A percentile compares a stretch with the other conserved stretches of the same genome.
These are phyloP conservation scores for Eucalyptus cloeziana DNA, from an alignment of 345 rosid genomes.

Conservation along the genomic window DNA sequence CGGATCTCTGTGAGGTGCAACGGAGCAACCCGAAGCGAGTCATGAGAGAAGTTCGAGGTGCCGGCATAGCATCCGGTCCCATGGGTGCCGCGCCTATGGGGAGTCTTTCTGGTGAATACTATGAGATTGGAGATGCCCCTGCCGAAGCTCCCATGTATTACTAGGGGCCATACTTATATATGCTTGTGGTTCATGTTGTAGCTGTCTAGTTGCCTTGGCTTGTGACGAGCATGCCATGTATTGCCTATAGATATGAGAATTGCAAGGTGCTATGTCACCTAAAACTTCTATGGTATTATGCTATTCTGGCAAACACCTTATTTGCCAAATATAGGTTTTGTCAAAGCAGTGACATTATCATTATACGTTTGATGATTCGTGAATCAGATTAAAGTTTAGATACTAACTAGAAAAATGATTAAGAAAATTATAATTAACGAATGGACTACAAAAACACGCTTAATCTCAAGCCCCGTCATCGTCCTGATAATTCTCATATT, in stretches of 20 bases:
- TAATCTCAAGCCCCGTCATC: not conserved
- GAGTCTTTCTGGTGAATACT: not conserved
- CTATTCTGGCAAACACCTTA: not conserved
- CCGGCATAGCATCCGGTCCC: constrained; percentile 45
- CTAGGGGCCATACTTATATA: not conserved
- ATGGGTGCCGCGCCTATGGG: not conserved
- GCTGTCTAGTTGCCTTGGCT: not conserved
- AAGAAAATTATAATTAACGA: not conserved
- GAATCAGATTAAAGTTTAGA: not conserved
- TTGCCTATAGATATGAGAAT: not conserved
- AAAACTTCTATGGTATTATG: not conserved
- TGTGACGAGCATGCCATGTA: not conserved
- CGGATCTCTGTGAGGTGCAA: constrained; percentile 62
- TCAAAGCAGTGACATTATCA: not conserved
- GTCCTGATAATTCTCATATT: not conserved
- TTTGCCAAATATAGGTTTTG: not conserved
- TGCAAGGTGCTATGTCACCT: not conserved
- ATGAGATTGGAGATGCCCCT: not conserved
- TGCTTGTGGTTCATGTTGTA: not conserved
- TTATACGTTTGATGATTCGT: not conserved
- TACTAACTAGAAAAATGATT: not conserved
- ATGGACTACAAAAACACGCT: not conserved
- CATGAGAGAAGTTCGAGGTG: constrained; percentile 56
- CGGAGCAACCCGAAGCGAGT: constrained; percentile 62
- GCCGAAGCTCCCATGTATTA: not conserved